Percentiles rank a stretch among this genome's conserved stretches.
Evolutionary conservation across 345 rosid species (phyloP).

Genomic region (Durio zibethinus): DNA sequence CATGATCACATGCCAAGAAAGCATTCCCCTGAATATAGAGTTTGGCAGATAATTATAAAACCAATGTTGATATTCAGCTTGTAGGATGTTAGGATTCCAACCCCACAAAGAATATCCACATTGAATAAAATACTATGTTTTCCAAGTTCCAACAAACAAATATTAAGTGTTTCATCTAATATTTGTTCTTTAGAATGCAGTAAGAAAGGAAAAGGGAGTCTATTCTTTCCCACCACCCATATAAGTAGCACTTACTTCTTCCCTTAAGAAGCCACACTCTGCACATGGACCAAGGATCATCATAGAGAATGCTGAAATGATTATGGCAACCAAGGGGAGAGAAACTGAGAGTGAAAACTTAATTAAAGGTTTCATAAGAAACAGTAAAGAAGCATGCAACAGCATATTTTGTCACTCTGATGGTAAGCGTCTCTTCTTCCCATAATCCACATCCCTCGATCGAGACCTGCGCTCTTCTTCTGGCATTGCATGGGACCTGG

Average conservation of each 20-base stretch:
- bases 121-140: constrained; percentile 23
- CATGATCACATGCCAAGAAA: constrained; percentile 6
- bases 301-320: constrained; percentile 8
- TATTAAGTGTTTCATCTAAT: constrained; percentile 22
- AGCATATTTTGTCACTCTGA: constrained; percentile 39
- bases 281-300: constrained; percentile 22
- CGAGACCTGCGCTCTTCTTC: constrained; percentile 69
- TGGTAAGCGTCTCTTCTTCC: constrained; percentile 64
- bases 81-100: constrained; percentile 23
- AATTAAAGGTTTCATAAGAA: constrained; percentile 5
- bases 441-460: constrained; percentile 73
- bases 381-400: constrained; percentile 13
- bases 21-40: constrained; percentile 5
- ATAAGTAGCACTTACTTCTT: constrained; percentile 51
- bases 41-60: constrained; percentile 11
- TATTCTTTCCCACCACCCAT: constrained; percentile 32
- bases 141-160: constrained; percentile 36
- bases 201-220: constrained; percentile 22
- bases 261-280: constrained; percentile 32
- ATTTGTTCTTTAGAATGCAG: constrained; percentile 28
- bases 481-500: constrained; percentile 59
- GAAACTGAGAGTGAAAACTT: constrained; percentile 12
- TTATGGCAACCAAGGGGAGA: constrained; percentile 23
- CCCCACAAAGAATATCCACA: constrained; percentile 31
- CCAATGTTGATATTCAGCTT: constrained; percentile 18